Base-by-base conservation (phyloP, 768 basidiomycete genomes). In the Wakefieldia striispora region DNA sequence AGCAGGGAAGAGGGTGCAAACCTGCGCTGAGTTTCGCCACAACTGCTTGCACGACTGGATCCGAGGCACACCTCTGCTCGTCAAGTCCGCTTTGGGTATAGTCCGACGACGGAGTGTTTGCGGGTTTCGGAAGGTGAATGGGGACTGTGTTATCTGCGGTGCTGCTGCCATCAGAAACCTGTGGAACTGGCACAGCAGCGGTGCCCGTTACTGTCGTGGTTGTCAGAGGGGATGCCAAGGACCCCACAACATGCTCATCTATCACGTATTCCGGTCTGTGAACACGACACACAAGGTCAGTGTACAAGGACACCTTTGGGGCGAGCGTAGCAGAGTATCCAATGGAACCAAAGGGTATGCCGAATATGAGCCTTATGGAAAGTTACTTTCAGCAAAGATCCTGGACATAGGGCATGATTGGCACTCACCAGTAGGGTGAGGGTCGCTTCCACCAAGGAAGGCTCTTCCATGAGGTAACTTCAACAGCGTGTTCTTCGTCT, bases 361-460 rank as follows among this genome's bases (percentile, higher is more conserved):
- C 60, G 13, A 68, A 62, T 13, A 91, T 54, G 34, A 88, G 62
- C 88, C 90, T 91, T 60, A 38, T 27, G 13, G 27, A 19, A 20
- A 44, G 13, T 34, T 31, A 19, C 9, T 10, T 45, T 14, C 19
- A 19, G 26, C 9, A 7, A 34, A n/a, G 26, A 24, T 13, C n/a
- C 44, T 12, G 13, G 3, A 37, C 9, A 26, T 20, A 13, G 14
- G 10, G 19, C 7, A 33, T n/a, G 44, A 29, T 16, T 47, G 3
- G 23, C 11, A 69, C 80, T 57, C 54, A 89, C 90, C 88, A 91
- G 70, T 73, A 77, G 0, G 86, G 75, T 0, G 88, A 88, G 3
- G 89, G 86, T 36, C 77, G 71, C 68, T 73, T 88, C 79, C 84
- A 90, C 88, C 88, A 91, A 3, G 87, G 83, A 40, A 76, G 71